These are phyloP conservation scores for Candida ponderosae DNA, from an alignment of 805 yeast species.

Conservation along the genomic window DNA sequence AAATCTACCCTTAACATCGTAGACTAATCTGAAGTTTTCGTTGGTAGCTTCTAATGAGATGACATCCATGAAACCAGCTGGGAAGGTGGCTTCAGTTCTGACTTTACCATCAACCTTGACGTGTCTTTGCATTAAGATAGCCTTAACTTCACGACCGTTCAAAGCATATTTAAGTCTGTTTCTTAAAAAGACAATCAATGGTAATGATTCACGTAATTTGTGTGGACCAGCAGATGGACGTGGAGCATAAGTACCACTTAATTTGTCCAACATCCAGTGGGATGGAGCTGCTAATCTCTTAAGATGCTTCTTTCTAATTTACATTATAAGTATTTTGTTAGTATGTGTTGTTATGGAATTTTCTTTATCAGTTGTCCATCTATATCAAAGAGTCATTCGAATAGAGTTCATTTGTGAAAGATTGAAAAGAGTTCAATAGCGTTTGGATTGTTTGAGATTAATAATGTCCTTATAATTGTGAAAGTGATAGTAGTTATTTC, in stretches of 20 bases:
- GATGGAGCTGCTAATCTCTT: slow-evolving; percentile 92
- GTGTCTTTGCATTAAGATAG: slow-evolving; percentile 80
- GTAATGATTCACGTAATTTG: slow-evolving; percentile 81
- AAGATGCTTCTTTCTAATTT: slow-evolving; percentile 70
- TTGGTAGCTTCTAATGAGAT: slow-evolving; percentile 80
- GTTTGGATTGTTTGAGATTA: too few species aligned
- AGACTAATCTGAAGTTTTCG: slow-evolving; percentile 84
- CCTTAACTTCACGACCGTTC: slow-evolving; percentile 84
- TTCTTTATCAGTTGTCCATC: too few species aligned
- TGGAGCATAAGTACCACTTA: slow-evolving; percentile 87
- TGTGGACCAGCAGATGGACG: slow-evolving; percentile 91
- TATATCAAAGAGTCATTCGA: too few species aligned
- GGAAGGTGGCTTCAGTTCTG: slow-evolving; percentile 84
- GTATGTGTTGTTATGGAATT: not conserved
- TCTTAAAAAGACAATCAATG: slow-evolving; percentile 75
- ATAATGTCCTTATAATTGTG: too few species aligned
- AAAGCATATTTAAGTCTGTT: slow-evolving; percentile 85
- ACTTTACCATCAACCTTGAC: slow-evolving; percentile 87
- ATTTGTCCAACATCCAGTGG: slow-evolving; percentile 95
- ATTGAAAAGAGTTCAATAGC: too few species aligned
- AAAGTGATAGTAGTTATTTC: too few species aligned
- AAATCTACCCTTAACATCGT: slow-evolving; percentile 85
- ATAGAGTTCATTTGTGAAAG: too few species aligned
- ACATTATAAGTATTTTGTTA: slow-evolving; percentile 3
- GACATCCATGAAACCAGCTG: slow-evolving; percentile 90